Evolutionary conservation across 2,329 filamentous ascomycete species (phyloP), one percentile per base, ranked within the genome.

Genomic region (Fusarium proliferatum): DNA sequence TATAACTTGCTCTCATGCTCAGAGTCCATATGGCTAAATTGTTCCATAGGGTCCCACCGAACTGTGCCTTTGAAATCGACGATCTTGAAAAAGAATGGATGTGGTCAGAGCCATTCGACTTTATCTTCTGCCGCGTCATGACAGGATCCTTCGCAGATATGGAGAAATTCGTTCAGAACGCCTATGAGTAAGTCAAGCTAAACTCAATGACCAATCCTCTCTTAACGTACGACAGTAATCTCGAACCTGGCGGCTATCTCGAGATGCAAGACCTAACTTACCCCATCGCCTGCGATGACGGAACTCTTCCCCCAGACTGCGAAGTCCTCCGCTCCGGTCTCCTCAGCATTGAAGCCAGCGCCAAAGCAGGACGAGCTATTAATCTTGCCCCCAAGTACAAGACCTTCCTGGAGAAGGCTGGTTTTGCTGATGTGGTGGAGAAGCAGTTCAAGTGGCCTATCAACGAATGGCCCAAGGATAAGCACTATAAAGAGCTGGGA

Each of bases 391-490:
- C 64, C 0, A 42, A 45, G 23, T 72, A 72, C 11, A 64, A 64
- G 13, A 15, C 2, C 2, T 72, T 71, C 4, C 38, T 71, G 0
- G 57, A 68, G 6, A 67, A 62, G 0, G 34, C 63, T 8, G 68
- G 69, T 0, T 71, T 64, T 16, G 41, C 26, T 2, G 55, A 71
- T 2, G 33, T 68, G 1, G 34, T 64, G 0, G 63, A 71, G 16
- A 60, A 57, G 19, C 46, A 52, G 28, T 60, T 48, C n/a, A 58
- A 43, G 8, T 71, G 69, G 69, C 69, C 69, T 3, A 68, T 71
- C 0, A 71, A 71, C 4, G 55, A 62, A 6, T 71, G 69, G 69
- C 69, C 68, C 1, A 71, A 48, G 26, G 68, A 72, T 6, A 69
- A 64, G 23, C 65, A 69, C 13, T 65, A 69, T 6, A 72, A 72